These are phyloP conservation scores for Podosphaera fusca DNA, from an alignment of 2,329 filamentous ascomycete genomes.

Conservation along the genomic window DNA sequence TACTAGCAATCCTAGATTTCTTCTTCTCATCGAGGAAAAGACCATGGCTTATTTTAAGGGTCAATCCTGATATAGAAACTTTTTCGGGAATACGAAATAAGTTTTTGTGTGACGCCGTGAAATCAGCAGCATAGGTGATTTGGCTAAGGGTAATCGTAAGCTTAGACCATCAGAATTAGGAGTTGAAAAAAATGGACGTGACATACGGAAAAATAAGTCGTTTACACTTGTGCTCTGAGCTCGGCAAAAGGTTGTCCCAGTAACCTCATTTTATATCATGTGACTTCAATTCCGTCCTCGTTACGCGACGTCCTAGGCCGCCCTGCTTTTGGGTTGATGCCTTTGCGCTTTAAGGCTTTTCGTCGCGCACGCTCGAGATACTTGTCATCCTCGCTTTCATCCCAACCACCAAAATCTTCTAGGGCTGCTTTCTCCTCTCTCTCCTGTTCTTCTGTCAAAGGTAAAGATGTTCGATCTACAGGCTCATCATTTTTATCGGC, in stretches of 20 bases:
- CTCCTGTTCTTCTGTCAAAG: conserved; percentile 13
- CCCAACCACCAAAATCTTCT: conserved; percentile 47
- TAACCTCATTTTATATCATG: not conserved
- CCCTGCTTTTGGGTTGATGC: not conserved
- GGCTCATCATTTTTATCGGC: conserved; percentile 19
- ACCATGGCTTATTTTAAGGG: no score
- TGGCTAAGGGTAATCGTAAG: not conserved
- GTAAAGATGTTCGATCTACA: conserved; percentile 41
- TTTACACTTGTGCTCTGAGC: not conserved
- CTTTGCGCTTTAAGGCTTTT: not conserved
- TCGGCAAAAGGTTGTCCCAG: not conserved
- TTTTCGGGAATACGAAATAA: not conserved
- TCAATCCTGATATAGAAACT: no score
- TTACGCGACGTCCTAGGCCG: no score
- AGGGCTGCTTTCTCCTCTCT: conserved; percentile 17
- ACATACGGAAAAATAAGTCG: not conserved
- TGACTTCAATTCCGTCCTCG: not conserved
- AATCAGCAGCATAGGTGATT: not conserved
- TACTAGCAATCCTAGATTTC: no score
- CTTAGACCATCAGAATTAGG: not conserved
- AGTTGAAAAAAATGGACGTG: not conserved
- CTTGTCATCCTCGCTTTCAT: conserved; percentile 48
- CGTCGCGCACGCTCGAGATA: conserved; percentile 39
- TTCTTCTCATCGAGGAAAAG: no score
- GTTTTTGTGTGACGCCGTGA: not conserved